Conservation (phyloP, 2,329 filamentous ascomycete species). For the Xylaria sp. region DNA sequence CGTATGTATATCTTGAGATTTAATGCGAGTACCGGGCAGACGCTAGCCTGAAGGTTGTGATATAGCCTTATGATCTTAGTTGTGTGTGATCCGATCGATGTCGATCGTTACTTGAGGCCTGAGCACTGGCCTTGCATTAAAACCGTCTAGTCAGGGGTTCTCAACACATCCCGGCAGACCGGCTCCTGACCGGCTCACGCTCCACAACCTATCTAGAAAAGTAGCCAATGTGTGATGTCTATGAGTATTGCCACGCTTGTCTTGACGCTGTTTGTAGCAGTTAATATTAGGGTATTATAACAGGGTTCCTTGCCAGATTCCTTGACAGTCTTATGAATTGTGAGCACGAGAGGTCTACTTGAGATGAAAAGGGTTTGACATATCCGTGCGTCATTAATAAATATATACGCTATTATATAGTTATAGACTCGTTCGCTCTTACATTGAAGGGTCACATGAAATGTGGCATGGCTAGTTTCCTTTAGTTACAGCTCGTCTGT, state of each 20-base stretch:
- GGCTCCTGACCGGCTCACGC: neutral
- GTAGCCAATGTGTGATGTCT: neutral
- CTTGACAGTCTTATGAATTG: neutral
- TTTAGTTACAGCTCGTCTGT: neutral
- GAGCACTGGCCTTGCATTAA: constrained; percentile 17
- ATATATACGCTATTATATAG: neutral
- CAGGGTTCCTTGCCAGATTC: neutral
- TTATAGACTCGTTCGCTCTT: no score
- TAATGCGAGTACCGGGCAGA: neutral
- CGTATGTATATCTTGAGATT: neutral
- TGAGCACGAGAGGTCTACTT: neutral
- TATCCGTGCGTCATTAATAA: neutral
- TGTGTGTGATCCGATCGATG: constrained; percentile 5
- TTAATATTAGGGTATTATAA: neutral
- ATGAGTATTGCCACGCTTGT: neutral
- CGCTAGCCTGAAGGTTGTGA: neutral
- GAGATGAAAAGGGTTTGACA: neutral
- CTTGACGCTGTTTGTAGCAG: neutral
- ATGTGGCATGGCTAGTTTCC: neutral
- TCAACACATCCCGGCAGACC: neutral
- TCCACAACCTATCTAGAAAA: neutral
- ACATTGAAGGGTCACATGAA: neutral
- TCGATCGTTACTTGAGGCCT: constrained; percentile 22
- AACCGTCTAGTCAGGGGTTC: constrained; percentile 2
- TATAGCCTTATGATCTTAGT: constrained; percentile 17